phyloP scores from a whole-genome alignment of 805 yeast genomes.

The Lachancea lanzarotensis region DNA sequence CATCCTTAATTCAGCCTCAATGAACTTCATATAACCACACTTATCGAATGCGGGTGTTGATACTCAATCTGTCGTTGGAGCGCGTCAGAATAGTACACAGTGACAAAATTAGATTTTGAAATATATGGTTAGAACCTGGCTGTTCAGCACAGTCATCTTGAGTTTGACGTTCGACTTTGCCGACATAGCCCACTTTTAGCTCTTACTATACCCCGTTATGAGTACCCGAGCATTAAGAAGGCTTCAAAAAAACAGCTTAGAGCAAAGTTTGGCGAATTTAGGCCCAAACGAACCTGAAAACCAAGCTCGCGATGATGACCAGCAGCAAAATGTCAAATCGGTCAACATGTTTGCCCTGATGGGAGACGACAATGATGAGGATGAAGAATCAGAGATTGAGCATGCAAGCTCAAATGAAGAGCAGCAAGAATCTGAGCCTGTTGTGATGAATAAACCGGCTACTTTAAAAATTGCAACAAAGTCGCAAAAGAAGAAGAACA shows the following conservation, averaged over 20 bases:
- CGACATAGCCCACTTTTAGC: too few relatives aligned
- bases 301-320: conserved; percentile 7
- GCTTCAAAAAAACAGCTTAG: conserved; percentile 25
- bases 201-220: conserved; percentile 15
- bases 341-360: conserved; percentile 25
- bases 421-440: conserved; percentile 2
- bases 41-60: too few relatives aligned
- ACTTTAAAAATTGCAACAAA: conserved; percentile 15
- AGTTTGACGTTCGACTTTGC: too few relatives aligned
- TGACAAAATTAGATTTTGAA: too few relatives aligned
- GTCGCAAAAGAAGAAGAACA: conserved; percentile 24
- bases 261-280: conserved; percentile 6
- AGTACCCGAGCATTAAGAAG: conserved; percentile 34
- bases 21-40: too few relatives aligned
- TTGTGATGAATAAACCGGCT: neutral
- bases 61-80: too few relatives aligned
- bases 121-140: too few relatives aligned
- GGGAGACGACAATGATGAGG: conserved; percentile 19
- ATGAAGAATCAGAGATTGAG: neutral
- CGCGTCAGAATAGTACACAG: too few relatives aligned
- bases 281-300: neutral
- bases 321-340: neutral
- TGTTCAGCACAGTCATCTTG: too few relatives aligned
- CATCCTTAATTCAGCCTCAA: too few relatives aligned
- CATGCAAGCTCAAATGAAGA: conserved; percentile 4